These are phyloP conservation scores for Rosa persica DNA, from an alignment of 306 rosid species.

Conservation along the genomic window DNA sequence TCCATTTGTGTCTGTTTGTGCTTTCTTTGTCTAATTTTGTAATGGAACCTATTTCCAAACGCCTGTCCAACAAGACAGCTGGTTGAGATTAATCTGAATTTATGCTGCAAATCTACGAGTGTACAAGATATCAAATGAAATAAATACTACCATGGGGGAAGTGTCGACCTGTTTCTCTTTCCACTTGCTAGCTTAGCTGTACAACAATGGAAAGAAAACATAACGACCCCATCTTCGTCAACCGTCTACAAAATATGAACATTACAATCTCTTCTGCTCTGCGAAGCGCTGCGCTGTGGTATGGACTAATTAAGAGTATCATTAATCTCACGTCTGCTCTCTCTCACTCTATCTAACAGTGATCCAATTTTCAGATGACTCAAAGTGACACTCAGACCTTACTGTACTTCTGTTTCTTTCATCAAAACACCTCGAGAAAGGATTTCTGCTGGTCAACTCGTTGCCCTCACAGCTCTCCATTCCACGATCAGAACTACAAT, in stretches of 20 bases:
- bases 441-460: slow-evolving; percentile 16
- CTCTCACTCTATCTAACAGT: slow-evolving; percentile 40
- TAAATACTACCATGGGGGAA: not conserved
- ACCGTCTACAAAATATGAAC: not conserved
- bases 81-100: not conserved
- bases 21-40: not conserved
- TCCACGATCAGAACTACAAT: not conserved
- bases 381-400: slow-evolving; percentile 24
- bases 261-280: slow-evolving; percentile 2
- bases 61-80: not conserved
- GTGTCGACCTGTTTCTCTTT: not conserved
- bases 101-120: not conserved
- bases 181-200: slow-evolving; percentile 12
- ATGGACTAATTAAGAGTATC: not conserved
- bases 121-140: not conserved
- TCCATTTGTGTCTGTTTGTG: not conserved
- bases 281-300: not conserved
- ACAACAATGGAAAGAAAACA: not conserved
- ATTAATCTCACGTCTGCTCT: not conserved
- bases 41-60: not conserved
- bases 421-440: slow-evolving; percentile 23
- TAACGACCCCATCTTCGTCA: not conserved
- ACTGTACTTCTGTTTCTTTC: slow-evolving; percentile 7
- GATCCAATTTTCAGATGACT: slow-evolving; percentile 54
- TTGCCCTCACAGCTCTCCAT: not conserved